Percentiles rank a stretch among this genome's conserved stretches.
These are phyloP conservation scores for Chlamydomonas reinhardtii DNA, from an alignment of 163 green algal genomes.

Conservation along the genomic window DNA sequence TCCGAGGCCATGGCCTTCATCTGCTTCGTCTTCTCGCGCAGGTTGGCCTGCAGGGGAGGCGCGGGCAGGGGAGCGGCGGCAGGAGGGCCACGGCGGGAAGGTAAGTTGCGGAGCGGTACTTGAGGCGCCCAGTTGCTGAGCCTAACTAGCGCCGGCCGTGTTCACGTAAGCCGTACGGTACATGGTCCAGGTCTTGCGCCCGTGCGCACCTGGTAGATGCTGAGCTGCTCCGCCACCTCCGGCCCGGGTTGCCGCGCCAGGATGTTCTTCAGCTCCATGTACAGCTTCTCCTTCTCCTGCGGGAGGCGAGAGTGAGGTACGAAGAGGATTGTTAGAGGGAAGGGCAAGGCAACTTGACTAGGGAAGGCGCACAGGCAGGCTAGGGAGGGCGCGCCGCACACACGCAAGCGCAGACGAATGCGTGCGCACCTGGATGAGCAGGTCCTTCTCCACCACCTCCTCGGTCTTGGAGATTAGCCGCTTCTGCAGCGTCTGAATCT, in stretches of 20 bases:
- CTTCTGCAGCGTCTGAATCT: slow-evolving; percentile 95
- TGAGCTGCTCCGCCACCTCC: slow-evolving; percentile 90
- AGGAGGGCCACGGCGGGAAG: too few relatives aligned
- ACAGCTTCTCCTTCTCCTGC: slow-evolving; percentile 93
- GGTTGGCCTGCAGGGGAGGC: slow-evolving; percentile 71
- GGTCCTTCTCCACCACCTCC: slow-evolving; percentile 86
- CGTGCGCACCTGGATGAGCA: slow-evolving; percentile 68
- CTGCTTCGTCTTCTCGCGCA: slow-evolving; percentile 94
- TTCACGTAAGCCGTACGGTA: too few relatives aligned
- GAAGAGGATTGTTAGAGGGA: not conserved
- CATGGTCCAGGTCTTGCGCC: too few relatives aligned
- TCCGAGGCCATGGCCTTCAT: slow-evolving; percentile 93
- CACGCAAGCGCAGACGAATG: not conserved
- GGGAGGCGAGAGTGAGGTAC: not conserved
- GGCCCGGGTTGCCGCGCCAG: slow-evolving; percentile 88
- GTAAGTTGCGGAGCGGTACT: too few relatives aligned
- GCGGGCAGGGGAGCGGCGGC: too few relatives aligned
- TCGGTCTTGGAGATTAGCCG: slow-evolving; percentile 93
- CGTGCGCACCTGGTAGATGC: slow-evolving; percentile 77
- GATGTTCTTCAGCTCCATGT: slow-evolving; percentile 94
- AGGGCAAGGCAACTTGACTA: too few relatives aligned
- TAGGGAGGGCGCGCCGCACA: too few relatives aligned
- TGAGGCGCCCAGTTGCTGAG: too few relatives aligned
- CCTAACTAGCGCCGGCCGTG: too few relatives aligned
- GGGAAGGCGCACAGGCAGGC: too few relatives aligned